Percentiles rank a stretch among this genome's conserved stretches.
phyloP scores from a whole-genome alignment of 331 rosid species.

The Acacia pycnantha region DNA sequence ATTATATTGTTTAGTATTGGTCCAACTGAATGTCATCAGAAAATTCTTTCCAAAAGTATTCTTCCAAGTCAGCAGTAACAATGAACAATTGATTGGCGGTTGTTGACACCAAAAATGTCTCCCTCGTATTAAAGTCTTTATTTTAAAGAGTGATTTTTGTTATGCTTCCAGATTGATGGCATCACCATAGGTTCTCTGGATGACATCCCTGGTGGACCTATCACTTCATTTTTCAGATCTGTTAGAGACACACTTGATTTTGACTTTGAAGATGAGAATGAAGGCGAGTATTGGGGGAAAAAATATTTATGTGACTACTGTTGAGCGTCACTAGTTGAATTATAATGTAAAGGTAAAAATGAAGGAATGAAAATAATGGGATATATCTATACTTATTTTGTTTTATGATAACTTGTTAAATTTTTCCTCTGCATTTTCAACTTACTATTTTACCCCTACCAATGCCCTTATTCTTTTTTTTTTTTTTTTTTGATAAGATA shows the following conservation, averaged over 20 bases:
- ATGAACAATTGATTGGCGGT: slow-evolving; percentile 1
- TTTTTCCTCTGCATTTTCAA: not conserved
- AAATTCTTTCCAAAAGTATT: not conserved
- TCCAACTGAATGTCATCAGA: slow-evolving; percentile 7
- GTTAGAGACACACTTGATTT: slow-evolving; percentile 93
- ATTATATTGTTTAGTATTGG: not conserved
- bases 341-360: not conserved
- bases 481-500: too few species aligned
- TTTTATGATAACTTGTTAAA: not conserved
- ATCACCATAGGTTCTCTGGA: slow-evolving; percentile 80
- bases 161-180: slow-evolving; percentile 69
- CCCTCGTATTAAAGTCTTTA: not conserved
- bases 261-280: slow-evolving; percentile 92
- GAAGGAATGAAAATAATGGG: not conserved
- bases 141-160: slow-evolving; percentile 20
- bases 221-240: slow-evolving; percentile 79
- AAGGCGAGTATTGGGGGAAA: slow-evolving; percentile 55
- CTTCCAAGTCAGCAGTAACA: not conserved
- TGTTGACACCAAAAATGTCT: not conserved
- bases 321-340: not conserved
- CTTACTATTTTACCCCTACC: not conserved
- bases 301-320: not conserved
- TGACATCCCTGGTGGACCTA: slow-evolving; percentile 82
- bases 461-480: too few species aligned
- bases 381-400: not conserved